A percentile compares a stretch with the other conserved stretches of the same genome.
These are phyloP conservation scores for Diacronema lutheri DNA, from an alignment of 78 protist species.

Conservation along the genomic window DNA sequence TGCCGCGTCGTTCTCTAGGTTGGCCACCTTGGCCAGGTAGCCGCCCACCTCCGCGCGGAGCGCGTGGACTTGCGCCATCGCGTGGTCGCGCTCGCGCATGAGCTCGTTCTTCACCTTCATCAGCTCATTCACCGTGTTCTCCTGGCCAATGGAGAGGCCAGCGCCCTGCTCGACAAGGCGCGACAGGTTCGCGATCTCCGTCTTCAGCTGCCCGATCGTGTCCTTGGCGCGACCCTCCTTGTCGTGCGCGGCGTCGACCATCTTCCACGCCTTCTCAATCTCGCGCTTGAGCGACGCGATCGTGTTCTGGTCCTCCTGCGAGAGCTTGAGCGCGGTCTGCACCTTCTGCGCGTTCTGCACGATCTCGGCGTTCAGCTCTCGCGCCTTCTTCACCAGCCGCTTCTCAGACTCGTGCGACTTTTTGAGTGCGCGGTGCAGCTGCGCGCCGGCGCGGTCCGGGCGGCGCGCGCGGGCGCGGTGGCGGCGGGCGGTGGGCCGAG, in stretches of 20 bases:
- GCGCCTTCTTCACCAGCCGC: slow-evolving; percentile 64
- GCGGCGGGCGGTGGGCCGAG: too few species aligned
- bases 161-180: slow-evolving; percentile 78
- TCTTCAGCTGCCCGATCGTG: slow-evolving; percentile 71
- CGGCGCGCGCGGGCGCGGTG: too few species aligned
- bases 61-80: slow-evolving; percentile 11
- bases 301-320: slow-evolving; percentile 76
- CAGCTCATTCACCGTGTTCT: slow-evolving; percentile 74
- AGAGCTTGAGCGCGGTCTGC: slow-evolving; percentile 60
- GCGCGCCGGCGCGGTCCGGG: too few species aligned
- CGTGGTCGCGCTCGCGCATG: slow-evolving; percentile 37
- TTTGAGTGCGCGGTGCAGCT: slow-evolving; percentile 60
- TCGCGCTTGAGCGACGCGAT: slow-evolving; percentile 72
- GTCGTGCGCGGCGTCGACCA: slow-evolving; percentile 79
- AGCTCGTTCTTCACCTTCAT: slow-evolving; percentile 69
- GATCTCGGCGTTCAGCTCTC: slow-evolving; percentile 65
- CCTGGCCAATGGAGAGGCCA: slow-evolving; percentile 70
- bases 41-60: neutral
- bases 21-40: neutral
- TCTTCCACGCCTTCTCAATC: slow-evolving; percentile 78
- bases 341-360: slow-evolving; percentile 77
- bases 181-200: slow-evolving; percentile 66
- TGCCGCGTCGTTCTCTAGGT: neutral
- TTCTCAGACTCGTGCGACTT: slow-evolving; percentile 81
- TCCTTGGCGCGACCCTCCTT: slow-evolving; percentile 77